Percentiles rank a stretch among this genome's conserved stretches.
phyloP scores from a whole-genome alignment of 2,329 filamentous ascomycete genomes.

The Rhytidhysteron rufulum region DNA sequence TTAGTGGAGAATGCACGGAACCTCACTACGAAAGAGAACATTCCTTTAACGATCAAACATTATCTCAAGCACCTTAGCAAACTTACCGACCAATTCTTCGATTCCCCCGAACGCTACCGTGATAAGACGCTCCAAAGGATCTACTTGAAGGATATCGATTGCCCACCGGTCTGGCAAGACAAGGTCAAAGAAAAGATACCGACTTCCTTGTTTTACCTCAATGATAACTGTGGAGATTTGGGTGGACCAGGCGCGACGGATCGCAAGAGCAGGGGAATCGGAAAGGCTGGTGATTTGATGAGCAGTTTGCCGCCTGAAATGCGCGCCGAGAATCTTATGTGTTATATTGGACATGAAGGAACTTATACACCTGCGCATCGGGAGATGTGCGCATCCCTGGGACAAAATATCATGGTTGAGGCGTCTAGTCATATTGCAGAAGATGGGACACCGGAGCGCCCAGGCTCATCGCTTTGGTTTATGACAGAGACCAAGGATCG shows the following conservation, averaged over 20 bases:
- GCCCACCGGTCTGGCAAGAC: conserved; percentile 80
- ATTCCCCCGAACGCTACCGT: conserved; percentile 67
- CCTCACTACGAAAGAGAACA: conserved; percentile 65
- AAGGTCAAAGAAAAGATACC: conserved; percentile 76
- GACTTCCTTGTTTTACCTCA: conserved; percentile 81
- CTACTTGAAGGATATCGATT: conserved; percentile 97
- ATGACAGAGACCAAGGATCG: conserved; percentile 97
- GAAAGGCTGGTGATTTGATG: conserved; percentile 87
- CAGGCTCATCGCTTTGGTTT: conserved; percentile 94
- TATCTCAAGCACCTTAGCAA: conserved; percentile 85
- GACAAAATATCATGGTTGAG: conserved; percentile 98
- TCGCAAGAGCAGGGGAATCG: conserved; percentile 55
- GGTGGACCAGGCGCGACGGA: conserved; percentile 54
- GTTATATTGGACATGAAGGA: conserved; percentile 94
- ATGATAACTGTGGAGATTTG: conserved; percentile 65
- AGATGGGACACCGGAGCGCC: conserved; percentile 66
- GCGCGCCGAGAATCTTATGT: conserved; percentile 96
- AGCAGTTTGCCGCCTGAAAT: conserved; percentile 81
- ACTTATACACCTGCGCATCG: conserved; percentile 93
- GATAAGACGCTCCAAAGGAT: conserved; percentile 79
- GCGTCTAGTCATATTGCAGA: conserved; percentile 64
- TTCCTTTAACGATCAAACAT: conserved; percentile 83
- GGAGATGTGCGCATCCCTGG: conserved; percentile 95
- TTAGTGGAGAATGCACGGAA: conserved; percentile 82
- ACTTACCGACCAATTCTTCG: conserved; percentile 74